Base-by-base conservation (phyloP, 2,329 filamentous ascomycete genomes). In the Xylariaceae sp. region DNA sequence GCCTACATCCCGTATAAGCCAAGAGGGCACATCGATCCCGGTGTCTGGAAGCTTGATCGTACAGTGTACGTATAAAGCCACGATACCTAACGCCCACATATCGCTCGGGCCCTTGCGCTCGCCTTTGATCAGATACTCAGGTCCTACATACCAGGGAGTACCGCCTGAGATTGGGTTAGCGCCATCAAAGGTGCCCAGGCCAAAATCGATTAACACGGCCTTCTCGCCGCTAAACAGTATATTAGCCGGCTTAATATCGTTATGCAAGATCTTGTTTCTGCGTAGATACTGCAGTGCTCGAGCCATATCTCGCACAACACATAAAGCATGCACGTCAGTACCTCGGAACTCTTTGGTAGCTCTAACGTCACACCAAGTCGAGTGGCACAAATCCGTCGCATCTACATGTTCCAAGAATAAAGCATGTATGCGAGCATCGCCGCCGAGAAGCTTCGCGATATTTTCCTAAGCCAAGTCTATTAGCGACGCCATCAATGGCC, bases 191-290 rank as follows among this genome's bases (percentile, higher is more conserved):
- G 36, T 47, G 3, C 44, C 44, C 5, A 47, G 44, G 14, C 44
- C 44, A 31, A 47, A 47, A 39, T 47, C 44, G 11, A 47, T 44
- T 15, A 47, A 31, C 5, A 19, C 19, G 27, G 44, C 44, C 30
- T 41, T 40, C 44, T 39, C 27, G 7, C 44, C 44, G 22, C 10
- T 41, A 27, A 31, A 47, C 22, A 47, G 35, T 22, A 47, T 47
- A 33, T 47, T 47, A 33, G 10, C 10, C 11, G 44, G 44, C 38
- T 47, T 47, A 19, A 47, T 47, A 19, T 47, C 44, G 38, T 47
- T 47, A 32, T 47, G 36, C 38, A 47, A 31, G 3, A 47, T 31
- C 14, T 31, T n/a, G 22, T 32, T 3, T 18, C 22, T 19, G 11
- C 36, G 17, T n/a, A 47, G 36, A 31, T 47, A 39, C n/a, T 32